phyloP scores from a whole-genome alignment of 1,284 basidiomycete genomes.

The Pholiota adiposa region DNA sequence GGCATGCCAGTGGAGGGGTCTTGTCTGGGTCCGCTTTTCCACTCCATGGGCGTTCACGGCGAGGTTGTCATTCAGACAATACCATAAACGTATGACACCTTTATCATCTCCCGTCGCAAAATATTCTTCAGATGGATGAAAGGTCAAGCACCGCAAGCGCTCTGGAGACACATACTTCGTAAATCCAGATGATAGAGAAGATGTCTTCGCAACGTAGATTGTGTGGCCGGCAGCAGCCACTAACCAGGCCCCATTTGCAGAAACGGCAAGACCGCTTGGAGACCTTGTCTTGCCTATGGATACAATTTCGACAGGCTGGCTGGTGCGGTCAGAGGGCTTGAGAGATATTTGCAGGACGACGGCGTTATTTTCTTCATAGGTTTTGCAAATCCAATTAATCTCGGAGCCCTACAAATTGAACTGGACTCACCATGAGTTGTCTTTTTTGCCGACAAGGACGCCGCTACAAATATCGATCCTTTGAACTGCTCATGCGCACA shows the following conservation, averaged over 20 bases:
- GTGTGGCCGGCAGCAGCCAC: slow-evolving; percentile 83
- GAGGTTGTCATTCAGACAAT: slow-evolving; percentile 76
- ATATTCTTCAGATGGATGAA: slow-evolving; percentile 90
- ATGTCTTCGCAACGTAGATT: slow-evolving; percentile 74
- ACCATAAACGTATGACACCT: slow-evolving; percentile 91
- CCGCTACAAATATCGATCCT: slow-evolving; percentile 73
- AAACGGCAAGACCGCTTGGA: slow-evolving; percentile 70
- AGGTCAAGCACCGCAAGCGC: slow-evolving; percentile 83
- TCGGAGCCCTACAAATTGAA: slow-evolving; percentile 2
- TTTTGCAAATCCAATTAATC: slow-evolving; percentile 1
- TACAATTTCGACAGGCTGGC: slow-evolving; percentile 49
- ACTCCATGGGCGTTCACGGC: slow-evolving; percentile 56
- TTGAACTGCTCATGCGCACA: slow-evolving; percentile 70
- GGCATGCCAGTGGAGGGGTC: slow-evolving; percentile 95
- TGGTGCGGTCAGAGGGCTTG: slow-evolving; percentile 49
- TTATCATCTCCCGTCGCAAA: slow-evolving; percentile 93
- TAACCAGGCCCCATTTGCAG: slow-evolving; percentile 82
- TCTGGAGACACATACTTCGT: slow-evolving; percentile 86
- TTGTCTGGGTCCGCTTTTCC: slow-evolving; percentile 81
- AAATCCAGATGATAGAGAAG: slow-evolving; percentile 67
- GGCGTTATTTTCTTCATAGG: slow-evolving; percentile 42
- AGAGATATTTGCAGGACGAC: slow-evolving; percentile 65
- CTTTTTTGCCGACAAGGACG: slow-evolving; percentile 54
- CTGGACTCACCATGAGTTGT: slow-evolving; percentile 46
- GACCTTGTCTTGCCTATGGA: slow-evolving; percentile 73